Conservation (phyloP, 192 early-diverging fungal species). For the Phlyctochytrium arcticum region DNA sequence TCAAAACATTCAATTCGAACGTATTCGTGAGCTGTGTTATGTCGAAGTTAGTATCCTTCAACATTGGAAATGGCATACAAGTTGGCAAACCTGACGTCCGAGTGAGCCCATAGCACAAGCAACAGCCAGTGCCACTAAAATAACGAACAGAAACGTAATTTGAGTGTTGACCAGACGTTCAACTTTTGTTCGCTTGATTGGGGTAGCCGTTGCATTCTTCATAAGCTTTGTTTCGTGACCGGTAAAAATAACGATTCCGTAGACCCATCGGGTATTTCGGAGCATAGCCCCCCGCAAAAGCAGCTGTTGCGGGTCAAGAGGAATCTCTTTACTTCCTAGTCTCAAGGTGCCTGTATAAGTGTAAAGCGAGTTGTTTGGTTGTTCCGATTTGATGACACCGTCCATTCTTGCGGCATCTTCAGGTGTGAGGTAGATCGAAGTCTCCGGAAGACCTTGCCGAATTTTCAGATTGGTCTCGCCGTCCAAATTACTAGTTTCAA, state of each 20-base stretch:
- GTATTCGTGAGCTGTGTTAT: slow-evolving; percentile 27
- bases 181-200: slow-evolving; percentile 88
- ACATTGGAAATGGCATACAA: not conserved
- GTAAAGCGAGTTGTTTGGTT: slow-evolving; percentile 95
- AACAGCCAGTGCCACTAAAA: slow-evolving; percentile 80
- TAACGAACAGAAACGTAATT: slow-evolving; percentile 88
- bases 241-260: slow-evolving; percentile 90
- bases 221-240: slow-evolving; percentile 98
- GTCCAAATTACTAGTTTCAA: slow-evolving; percentile 97
- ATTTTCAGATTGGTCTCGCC: slow-evolving; percentile 99
- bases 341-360: slow-evolving; percentile 82
- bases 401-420: slow-evolving; percentile 56
- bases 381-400: slow-evolving; percentile 79
- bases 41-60: not conserved
- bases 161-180: slow-evolving; percentile 89
- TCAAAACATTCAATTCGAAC: slow-evolving; percentile 44
- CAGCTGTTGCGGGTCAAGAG: slow-evolving; percentile 90
- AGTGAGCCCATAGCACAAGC: slow-evolving; percentile 82
- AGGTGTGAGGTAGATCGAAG: slow-evolving; percentile 67
- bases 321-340: slow-evolving; percentile 64
- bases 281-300: slow-evolving; percentile 89
- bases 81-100: slow-evolving; percentile 21
- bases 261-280: slow-evolving; percentile 93
- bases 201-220: slow-evolving; percentile 88
- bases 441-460: slow-evolving; percentile 88